A percentile compares a stretch with the other conserved stretches of the same genome.
These are phyloP conservation scores for Leccinum uliginosum DNA, from an alignment of 768 basidiomycete species.

Conservation along the genomic window DNA sequence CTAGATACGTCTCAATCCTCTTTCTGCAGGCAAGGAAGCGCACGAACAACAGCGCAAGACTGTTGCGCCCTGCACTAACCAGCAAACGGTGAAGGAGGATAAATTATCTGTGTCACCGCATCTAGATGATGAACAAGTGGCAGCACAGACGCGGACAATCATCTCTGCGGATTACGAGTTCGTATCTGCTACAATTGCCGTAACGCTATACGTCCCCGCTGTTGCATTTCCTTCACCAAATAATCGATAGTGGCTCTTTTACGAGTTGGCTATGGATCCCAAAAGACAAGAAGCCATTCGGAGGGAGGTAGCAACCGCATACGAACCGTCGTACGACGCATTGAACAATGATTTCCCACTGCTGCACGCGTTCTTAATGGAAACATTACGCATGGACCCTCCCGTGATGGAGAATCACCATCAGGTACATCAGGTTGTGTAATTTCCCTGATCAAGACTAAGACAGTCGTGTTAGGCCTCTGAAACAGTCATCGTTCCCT, in stretches of 20 bases:
- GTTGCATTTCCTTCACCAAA: slow-evolving; percentile 4
- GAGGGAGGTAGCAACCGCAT: slow-evolving; percentile 43
- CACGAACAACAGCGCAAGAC: slow-evolving; percentile 52
- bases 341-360: slow-evolving; percentile 47
- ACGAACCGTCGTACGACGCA: slow-evolving; percentile 49
- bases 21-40: slow-evolving; percentile 43
- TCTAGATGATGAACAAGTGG: slow-evolving; percentile 47
- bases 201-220: slow-evolving; percentile 10
- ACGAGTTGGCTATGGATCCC: slow-evolving; percentile 52
- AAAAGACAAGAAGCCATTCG: slow-evolving; percentile 54
- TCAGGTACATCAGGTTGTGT: slow-evolving; percentile 34
- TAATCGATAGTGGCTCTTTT: slow-evolving; percentile 54
- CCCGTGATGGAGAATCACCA: slow-evolving; percentile 65
- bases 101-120: slow-evolving; percentile 34
- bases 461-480: slow-evolving; percentile 36
- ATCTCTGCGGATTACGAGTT: slow-evolving; percentile 53
- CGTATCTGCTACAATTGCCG: slow-evolving; percentile 34
- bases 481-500: slow-evolving; percentile 49
- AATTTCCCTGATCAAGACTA: not conserved
- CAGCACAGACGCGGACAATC: slow-evolving; percentile 58
- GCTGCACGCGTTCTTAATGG: slow-evolving; percentile 58
- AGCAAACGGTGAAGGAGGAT: slow-evolving; percentile 38
- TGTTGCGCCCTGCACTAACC: slow-evolving; percentile 39
- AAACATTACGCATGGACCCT: slow-evolving; percentile 59
- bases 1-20: not conserved